Base-by-base conservation (phyloP, 148 eudicot genomes). In the Rhododendron vialii region DNA sequence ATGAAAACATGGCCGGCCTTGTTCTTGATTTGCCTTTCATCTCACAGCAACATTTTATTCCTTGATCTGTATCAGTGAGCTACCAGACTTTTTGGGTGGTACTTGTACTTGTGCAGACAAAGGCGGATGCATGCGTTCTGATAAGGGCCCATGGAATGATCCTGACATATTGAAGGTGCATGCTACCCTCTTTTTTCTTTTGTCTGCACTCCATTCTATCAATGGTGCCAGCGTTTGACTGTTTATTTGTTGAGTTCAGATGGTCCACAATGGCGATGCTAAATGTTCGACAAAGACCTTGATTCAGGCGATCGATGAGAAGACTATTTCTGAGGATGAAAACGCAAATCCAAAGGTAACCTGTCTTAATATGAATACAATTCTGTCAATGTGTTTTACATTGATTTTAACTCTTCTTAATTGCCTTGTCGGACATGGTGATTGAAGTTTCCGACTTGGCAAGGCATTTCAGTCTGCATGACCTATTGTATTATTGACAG, bases 141-240 rank as follows among this genome's bases (percentile, higher is more conserved):
- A 96, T 88, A 96, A 95, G 81, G 98, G 98, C 73, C 98, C 98
- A 22, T 96, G 98, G 98, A 93, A 95, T 83, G 94, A 96, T 85
- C 89, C 94, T 55, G 96, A 93, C 67, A 92, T 93, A 77, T 86
- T 96, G 92, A 94, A 95, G 98, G 98, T 96, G n/a, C n/a, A n/a
- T n/a, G n/a, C 20, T 71, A 41, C 33, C 3, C 55, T 71, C 50
- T 43, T 67, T 55, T 71, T 84, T 53, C 86, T 69, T 12, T 24
- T 71, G 35, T 78, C 47, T 67, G 4, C 79, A 50, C 28, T 11
- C 20, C 10, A 28, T 22, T 67, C 18, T 38, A 48, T 15, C 45
- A 35, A 59, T 7, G 41, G 20, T 43, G 18, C 36, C 59, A 30
- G 59, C 45, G 6, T 41, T 84, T 28, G 67, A 78, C 79, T 65